These are phyloP conservation scores for Bacidia rubella DNA, from an alignment of 495 filamentous ascomycete species.

Conservation along the genomic window DNA sequence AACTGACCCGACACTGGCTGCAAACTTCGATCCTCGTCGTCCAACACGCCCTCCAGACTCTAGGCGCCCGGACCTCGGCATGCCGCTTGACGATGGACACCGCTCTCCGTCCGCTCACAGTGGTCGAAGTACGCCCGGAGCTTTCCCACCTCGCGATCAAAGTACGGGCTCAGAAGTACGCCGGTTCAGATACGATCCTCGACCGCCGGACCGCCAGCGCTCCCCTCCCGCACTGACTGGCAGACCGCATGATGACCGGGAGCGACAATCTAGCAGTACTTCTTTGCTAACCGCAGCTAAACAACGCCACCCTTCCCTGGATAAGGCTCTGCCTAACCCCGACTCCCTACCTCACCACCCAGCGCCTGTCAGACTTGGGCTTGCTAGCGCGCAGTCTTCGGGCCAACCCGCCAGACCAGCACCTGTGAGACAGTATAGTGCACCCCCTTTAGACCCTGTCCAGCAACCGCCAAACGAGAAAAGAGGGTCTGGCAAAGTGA, in stretches of 20 bases:
- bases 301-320: constrained; percentile 23
- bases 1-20: not conserved
- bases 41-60: not conserved
- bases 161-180: not conserved
- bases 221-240: constrained; percentile 3
- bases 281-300: constrained; percentile 7
- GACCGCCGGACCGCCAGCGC: constrained; percentile 6
- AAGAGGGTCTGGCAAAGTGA: constrained; percentile 42
- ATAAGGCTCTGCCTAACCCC: constrained; percentile 27
- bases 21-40: not conserved
- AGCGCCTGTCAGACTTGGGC: constrained; percentile 63
- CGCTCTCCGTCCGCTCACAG: not conserved
- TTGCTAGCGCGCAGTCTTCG: constrained; percentile 34
- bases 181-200: not conserved
- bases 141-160: not conserved
- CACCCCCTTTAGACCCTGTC: constrained; percentile 20
- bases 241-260: not conserved
- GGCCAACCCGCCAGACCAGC: constrained; percentile 22
- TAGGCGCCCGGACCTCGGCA: not conserved
- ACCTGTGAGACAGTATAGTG: constrained; percentile 23
- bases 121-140: not conserved
- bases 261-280: constrained; percentile 5
- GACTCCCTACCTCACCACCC: constrained; percentile 37
- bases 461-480: constrained; percentile 12
- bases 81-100: not conserved